Percentiles rank a stretch among this genome's conserved stretches.
Conservation (phyloP, 805 yeast genomes). For the Wickerhamomyces bovis region DNA sequence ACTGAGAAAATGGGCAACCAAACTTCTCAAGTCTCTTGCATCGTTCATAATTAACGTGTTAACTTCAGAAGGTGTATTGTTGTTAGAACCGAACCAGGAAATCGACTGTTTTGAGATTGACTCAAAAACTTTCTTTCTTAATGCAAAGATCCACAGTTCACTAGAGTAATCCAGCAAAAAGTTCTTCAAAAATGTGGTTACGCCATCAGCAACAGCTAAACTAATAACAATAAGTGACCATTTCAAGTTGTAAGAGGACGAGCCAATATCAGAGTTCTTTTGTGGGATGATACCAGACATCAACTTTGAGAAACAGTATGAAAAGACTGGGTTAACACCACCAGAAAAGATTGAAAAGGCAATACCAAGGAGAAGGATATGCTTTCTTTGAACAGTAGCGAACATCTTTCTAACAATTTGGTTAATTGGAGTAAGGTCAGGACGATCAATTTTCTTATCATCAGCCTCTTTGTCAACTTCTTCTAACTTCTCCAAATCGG, state of each 20-base stretch:
- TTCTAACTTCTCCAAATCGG: conserved; percentile 1
- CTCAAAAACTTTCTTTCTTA: conserved; percentile 46
- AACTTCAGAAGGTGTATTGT: conserved; percentile 42
- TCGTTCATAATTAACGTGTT: conserved; percentile 75
- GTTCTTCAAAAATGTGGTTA: conserved; percentile 44
- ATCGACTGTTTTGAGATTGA: conserved; percentile 46
- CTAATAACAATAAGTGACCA: conserved; percentile 69
- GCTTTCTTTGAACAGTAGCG: conserved; percentile 21
- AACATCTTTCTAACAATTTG: conserved; percentile 27
- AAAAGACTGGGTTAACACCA: conserved; percentile 66
- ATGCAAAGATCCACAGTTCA: conserved; percentile 56
- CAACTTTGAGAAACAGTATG: conserved; percentile 68
- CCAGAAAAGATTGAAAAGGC: conserved; percentile 51
- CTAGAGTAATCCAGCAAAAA: conserved; percentile 49
- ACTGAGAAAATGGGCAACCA: conserved; percentile 58
- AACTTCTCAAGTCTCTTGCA: conserved; percentile 63
- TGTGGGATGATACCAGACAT: conserved; percentile 55
- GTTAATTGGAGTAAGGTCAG: conserved; percentile 23
- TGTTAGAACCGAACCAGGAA: conserved; percentile 42
- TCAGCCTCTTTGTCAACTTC: conserved; percentile 1
- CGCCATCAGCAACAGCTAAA: conserved; percentile 60
- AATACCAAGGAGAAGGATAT: conserved; percentile 43
- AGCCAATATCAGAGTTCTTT: conserved; percentile 26
- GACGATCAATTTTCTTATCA: conserved; percentile 13
- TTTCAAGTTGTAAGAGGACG: conserved; percentile 32